Conservation (phyloP, 352 stramenopile genomes). For the Globisporangium paddicum region DNA sequence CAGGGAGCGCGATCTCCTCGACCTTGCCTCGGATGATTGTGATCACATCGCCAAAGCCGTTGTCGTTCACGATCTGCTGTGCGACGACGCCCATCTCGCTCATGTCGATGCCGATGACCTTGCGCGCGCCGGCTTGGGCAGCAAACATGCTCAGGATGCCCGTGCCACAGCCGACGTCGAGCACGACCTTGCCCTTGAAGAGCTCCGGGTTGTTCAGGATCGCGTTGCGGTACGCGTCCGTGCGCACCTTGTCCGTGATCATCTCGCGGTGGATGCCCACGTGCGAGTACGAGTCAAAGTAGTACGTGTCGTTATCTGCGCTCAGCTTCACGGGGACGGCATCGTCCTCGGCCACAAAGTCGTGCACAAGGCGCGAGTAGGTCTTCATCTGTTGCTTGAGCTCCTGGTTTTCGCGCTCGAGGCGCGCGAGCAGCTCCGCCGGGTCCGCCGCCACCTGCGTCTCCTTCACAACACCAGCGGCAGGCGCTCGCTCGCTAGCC, state of each 20-base stretch:
- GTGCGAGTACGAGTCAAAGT: constrained; percentile 98
- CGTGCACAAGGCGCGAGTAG: constrained; percentile 65
- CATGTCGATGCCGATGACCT: constrained; percentile 95
- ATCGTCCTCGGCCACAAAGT: constrained; percentile 71
- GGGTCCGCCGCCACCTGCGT: constrained; percentile 4
- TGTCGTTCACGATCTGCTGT: constrained; percentile 92
- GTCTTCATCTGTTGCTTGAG: constrained; percentile 70
- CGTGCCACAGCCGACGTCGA: constrained; percentile 97
- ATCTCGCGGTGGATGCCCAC: constrained; percentile 98
- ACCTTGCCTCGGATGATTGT: constrained; percentile 96
- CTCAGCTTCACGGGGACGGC: constrained; percentile 22
- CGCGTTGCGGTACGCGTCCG: constrained; percentile 95
- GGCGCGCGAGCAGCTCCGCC: constrained; percentile 26
- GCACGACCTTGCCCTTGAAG: constrained; percentile 96
- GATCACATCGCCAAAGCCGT: constrained; percentile 89
- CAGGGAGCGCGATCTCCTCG: constrained; percentile 90
- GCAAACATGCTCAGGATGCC: constrained; percentile 98
- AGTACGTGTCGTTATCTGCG: constrained; percentile 91
- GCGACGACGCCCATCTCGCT: constrained; percentile 94
- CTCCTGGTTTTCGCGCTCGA: constrained; percentile 64
- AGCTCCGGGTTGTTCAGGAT: constrained; percentile 97
- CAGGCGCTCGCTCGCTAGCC: constrained; percentile 21
- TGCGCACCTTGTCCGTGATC: constrained; percentile 90
- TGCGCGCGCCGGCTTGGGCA: constrained; percentile 80
- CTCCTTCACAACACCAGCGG: background rate